Percentiles rank a stretch among this genome's conserved stretches.
phyloP scores from a whole-genome alignment of 192 early-diverging fungal genomes.

The Gorgonomyces haynaldii region DNA sequence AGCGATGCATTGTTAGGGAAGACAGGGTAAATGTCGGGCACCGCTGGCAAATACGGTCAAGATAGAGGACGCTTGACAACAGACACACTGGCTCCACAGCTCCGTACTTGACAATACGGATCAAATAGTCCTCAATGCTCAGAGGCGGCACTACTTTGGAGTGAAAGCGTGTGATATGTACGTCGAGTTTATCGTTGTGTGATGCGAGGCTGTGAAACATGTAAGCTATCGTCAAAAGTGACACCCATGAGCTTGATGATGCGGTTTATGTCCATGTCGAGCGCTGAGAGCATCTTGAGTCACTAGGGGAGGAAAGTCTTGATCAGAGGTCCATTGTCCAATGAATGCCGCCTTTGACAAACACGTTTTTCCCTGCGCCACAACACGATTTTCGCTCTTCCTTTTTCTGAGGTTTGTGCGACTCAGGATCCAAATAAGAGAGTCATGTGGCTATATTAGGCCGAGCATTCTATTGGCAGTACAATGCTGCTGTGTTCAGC shows the following conservation, averaged over 20 bases:
- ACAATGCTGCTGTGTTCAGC: too few species aligned
- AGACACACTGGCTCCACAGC: conserved; percentile 78
- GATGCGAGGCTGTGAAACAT: conserved; percentile 39
- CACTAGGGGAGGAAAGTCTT: too few species aligned
- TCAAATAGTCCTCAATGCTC: conserved; percentile 74
- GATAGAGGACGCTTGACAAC: conserved; percentile 81
- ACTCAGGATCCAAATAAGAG: too few species aligned
- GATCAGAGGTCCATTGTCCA: too few species aligned
- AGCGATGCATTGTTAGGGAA: conserved; percentile 2
- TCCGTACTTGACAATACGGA: conserved; percentile 85
- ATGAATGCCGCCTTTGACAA: too few species aligned
- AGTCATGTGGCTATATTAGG: too few species aligned
- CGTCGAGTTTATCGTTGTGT: conserved; percentile 53
- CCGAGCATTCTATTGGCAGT: too few species aligned
- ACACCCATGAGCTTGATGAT: conserved; percentile 1
- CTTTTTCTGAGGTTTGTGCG: too few species aligned
- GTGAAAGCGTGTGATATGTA: conserved; percentile 80
- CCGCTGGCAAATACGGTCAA: conserved; percentile 58
- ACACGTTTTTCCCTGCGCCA: too few species aligned
- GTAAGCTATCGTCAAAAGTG: conserved; percentile 6
- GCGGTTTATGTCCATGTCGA: too few species aligned
- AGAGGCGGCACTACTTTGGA: conserved; percentile 82
- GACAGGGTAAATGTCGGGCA: conserved; percentile 73
- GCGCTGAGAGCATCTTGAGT: too few species aligned
- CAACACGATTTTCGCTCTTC: too few species aligned